Base-by-base conservation (phyloP, 257 asterid genomes). In the Petrea volubilis region DNA sequence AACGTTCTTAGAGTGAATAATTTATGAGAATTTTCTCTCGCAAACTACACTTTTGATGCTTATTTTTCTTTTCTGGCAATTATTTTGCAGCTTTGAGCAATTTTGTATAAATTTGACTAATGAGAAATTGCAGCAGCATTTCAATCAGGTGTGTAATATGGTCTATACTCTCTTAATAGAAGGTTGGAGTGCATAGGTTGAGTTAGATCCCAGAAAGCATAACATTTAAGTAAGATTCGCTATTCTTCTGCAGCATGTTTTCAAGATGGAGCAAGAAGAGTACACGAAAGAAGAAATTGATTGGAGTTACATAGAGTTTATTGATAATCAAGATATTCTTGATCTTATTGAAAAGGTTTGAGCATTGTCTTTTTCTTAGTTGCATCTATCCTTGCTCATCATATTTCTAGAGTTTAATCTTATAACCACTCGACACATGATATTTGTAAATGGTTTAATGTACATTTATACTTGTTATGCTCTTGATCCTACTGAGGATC, bases 221-320 rank as follows among this genome's bases (percentile, higher is more conserved):
- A 57, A 65, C 18, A 18, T 46, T 60, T 56, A 44, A 38, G 33
- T 41, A 62, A 43, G 51, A 66, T 72, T 62, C 38, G 14, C 36
- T 44, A 72, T 12, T 71, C 57, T 40, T 65, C 51, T 73, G 67
- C 92, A 89, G 96, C 96, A 87, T 76, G 94, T 90, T 78, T 90
- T 90, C 82, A 87, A 89, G 82, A 85, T 87, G 93, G 96, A 89
- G 72, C 96, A 89, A 84, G 94, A 89, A 82, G 96, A 89, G 81
- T 89, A 89, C 72, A 79, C 88, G 29, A 87, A 85, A 72, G 96
- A 89, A 81, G 96, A 85, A 74, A 89, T 89, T 74, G 90, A 89
- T 64, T 89, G 96, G 96, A 89, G 96, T 80, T 89, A 89, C 72
- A 87, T 89, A 53, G 96, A 85, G 46, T 87, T 89, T 73, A 64